These are phyloP conservation scores for Anthoceros angustus DNA, from an alignment of 225 moss, liverwort and hornwort species.

Conservation along the genomic window DNA sequence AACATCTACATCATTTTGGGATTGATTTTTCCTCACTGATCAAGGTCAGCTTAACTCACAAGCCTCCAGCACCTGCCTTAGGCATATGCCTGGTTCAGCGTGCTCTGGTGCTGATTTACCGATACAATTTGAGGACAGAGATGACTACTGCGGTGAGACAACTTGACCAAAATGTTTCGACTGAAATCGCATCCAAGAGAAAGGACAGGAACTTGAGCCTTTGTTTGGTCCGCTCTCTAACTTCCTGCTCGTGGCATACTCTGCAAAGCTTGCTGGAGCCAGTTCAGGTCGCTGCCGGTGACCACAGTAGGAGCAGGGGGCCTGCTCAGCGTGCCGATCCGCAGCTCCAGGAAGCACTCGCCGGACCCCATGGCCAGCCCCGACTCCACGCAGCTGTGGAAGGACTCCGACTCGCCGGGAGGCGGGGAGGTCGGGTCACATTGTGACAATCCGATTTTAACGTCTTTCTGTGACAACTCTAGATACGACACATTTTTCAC, in stretches of 20 bases:
- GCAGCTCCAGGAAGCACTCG: constrained; percentile 11
- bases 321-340: constrained; percentile 13
- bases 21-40: constrained; percentile 82
- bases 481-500: no score
- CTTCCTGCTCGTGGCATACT: constrained; percentile 6
- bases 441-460: neutral
- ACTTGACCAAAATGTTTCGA: constrained; percentile 97
- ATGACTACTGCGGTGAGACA: constrained; percentile 97
- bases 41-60: constrained; percentile 33
- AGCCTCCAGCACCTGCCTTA: neutral
- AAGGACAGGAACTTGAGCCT: constrained; percentile 83
- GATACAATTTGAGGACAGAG: constrained; percentile 49
- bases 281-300: constrained; percentile 14
- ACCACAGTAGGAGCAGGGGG: constrained; percentile 9
- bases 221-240: constrained; percentile 72
- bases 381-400: neutral
- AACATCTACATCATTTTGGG: constrained; percentile 95
- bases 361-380: neutral
- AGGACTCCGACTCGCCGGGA: neutral
- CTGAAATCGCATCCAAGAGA: constrained; percentile 97
- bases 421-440: neutral
- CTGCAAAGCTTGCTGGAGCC: constrained; percentile 12
- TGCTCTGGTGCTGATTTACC: no score
- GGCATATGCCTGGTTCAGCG: neutral
- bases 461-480: no score